Conservation (phyloP, 352 stramenopile genomes). For the Blastocystis hominis region DNA sequence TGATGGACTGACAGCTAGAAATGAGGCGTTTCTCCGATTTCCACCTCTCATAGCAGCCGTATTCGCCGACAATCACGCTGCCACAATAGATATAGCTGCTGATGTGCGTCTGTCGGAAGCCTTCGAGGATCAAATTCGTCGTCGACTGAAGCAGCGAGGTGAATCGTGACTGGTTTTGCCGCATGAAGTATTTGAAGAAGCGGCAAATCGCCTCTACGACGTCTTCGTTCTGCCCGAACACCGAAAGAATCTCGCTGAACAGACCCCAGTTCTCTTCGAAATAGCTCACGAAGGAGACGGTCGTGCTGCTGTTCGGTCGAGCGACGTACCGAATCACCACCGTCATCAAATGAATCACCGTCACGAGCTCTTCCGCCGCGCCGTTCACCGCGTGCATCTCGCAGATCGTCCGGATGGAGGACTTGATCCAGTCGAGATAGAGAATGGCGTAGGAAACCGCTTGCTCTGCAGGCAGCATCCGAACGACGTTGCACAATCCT, state of each 20-base stretch:
- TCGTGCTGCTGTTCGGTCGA: neutral
- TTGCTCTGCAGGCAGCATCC: neutral
- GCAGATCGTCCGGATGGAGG: neutral
- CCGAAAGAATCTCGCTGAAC: neutral
- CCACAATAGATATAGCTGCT: neutral
- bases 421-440: neutral
- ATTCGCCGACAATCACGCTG: slow-evolving; percentile 4
- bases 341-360: neutral
- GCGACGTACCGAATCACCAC: neutral
- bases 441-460: neutral
- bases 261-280: slow-evolving; percentile 1
- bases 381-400: neutral
- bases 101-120: neutral
- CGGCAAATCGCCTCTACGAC: neutral
- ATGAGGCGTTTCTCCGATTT: neutral
- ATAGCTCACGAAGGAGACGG: neutral
- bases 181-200: slow-evolving; percentile 50
- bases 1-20: neutral
- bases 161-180: neutral
- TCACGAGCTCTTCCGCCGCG: neutral
- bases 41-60: neutral
- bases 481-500: neutral
- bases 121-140: neutral
- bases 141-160: neutral
- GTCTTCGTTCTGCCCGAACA: neutral